phyloP scores from a whole-genome alignment of 2,329 filamentous ascomycete genomes.

The Aureobasidium sp. region DNA sequence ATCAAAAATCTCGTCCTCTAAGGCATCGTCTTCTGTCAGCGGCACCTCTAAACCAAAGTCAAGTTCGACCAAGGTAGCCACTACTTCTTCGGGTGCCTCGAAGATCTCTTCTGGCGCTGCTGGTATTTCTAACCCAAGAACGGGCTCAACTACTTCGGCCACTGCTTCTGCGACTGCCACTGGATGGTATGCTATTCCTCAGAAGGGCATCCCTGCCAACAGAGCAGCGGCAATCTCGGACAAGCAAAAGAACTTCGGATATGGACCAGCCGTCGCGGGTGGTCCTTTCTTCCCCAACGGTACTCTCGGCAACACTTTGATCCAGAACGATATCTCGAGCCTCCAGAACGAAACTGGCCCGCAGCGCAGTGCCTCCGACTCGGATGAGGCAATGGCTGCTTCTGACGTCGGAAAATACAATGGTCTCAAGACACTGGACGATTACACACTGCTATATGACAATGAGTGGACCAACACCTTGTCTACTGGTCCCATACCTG shows the following conservation, averaged over 20 bases:
- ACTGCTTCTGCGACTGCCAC: background rate
- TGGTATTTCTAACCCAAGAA: slow-evolving; percentile 1
- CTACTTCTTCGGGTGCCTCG: background rate
- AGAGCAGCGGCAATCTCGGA: background rate
- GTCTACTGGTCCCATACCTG: background rate
- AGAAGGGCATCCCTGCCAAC: background rate
- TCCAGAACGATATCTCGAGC: background rate
- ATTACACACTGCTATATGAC: slow-evolving; percentile 6
- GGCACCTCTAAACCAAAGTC: background rate
- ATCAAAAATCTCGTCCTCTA: background rate
- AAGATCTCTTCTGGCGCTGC: background rate
- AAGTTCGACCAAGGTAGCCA: background rate
- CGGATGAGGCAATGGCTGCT: background rate
- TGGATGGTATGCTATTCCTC: background rate
- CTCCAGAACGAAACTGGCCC: background rate
- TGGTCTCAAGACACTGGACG: background rate
- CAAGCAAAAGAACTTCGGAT: background rate
- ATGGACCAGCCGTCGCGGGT: slow-evolving; percentile 1
- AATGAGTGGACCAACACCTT: background rate
- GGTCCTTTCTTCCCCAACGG: slow-evolving; percentile 1
- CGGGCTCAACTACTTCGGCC: background rate
- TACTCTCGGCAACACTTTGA: background rate
- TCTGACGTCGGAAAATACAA: background rate
- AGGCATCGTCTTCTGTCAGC: background rate
- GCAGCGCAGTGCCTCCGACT: background rate